A percentile compares a stretch with the other conserved stretches of the same genome.
Evolutionary conservation across 2,329 filamentous ascomycete genomes (phyloP).

Genomic region (Ceratocystis colombiana): DNA sequence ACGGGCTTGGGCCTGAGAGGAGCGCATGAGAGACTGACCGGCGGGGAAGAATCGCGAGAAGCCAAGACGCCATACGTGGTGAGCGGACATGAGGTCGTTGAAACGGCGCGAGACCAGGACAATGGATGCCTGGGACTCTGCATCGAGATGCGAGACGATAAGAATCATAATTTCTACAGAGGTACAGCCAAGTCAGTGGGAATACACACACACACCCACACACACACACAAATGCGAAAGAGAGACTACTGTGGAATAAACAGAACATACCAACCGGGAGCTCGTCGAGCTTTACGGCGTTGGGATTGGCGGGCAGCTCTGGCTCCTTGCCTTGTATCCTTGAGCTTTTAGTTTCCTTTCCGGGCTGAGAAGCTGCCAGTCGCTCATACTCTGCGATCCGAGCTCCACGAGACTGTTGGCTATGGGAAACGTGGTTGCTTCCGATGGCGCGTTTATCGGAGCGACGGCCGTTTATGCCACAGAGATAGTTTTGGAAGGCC

Average conservation of each 20-base stretch:
- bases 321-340: background rate
- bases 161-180: slow-evolving; percentile 83
- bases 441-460: background rate
- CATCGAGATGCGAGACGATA: slow-evolving; percentile 78
- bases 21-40: slow-evolving; percentile 37
- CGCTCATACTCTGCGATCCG: background rate
- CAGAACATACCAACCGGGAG: slow-evolving; percentile 11
- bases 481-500: slow-evolving; percentile 18
- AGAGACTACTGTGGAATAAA: background rate
- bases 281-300: background rate
- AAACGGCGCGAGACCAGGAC: slow-evolving; percentile 82
- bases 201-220: slow-evolving; percentile 26
- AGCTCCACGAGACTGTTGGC: background rate
- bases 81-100: slow-evolving; percentile 74
- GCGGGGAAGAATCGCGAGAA: slow-evolving; percentile 87
- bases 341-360: slow-evolving; percentile 4
- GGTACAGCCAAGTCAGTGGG: background rate
- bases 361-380: background rate
- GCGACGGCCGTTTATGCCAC: background rate
- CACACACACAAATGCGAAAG: slow-evolving; percentile 25
- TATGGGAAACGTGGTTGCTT: background rate
- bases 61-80: slow-evolving; percentile 86
- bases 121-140: slow-evolving; percentile 69
- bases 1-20: background rate
- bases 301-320: background rate